Percentiles rank a stretch among this genome's conserved stretches.
phyloP scores from a whole-genome alignment of 2,329 filamentous ascomycete genomes.

The Ustulina deusta region DNA sequence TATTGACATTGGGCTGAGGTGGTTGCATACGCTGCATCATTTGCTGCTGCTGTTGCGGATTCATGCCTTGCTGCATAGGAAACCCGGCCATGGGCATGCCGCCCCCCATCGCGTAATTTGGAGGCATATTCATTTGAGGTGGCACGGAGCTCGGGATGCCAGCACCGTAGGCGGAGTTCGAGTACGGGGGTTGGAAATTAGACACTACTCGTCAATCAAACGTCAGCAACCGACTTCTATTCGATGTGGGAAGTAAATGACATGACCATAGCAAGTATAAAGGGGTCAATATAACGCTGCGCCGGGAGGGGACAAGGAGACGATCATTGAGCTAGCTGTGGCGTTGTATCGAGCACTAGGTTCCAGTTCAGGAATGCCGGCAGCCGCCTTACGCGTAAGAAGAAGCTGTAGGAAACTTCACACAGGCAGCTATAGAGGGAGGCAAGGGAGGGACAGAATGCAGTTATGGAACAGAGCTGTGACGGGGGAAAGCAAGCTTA shows the following conservation, averaged over 20 bases:
- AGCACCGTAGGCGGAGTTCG: constrained; percentile 67
- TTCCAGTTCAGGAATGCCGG: constrained; percentile 36
- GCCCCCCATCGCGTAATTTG: constrained; percentile 68
- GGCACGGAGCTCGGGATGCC: constrained; percentile 62
- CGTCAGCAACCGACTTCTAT: constrained; percentile 47
- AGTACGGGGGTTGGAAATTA: constrained; percentile 68
- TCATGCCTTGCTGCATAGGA: constrained; percentile 66
- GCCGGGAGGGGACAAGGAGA: constrained; percentile 33
- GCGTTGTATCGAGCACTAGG: constrained; percentile 32
- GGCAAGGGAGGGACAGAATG: constrained; percentile 32
- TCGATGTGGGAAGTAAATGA: constrained; percentile 35
- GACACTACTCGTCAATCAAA: constrained; percentile 59
- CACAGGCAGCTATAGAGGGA: constrained; percentile 31
- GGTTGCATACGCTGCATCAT: constrained; percentile 61
- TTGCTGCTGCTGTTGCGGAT: constrained; percentile 56
- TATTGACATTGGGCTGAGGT: constrained; percentile 52
- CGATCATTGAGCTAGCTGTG: constrained; percentile 17
- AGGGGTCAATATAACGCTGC: neutral
- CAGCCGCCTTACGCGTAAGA: constrained; percentile 33
- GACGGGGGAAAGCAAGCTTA: constrained; percentile 56
- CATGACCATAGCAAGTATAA: constrained; percentile 20
- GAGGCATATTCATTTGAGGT: constrained; percentile 61
- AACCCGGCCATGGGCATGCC: constrained; percentile 65
- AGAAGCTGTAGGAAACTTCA: constrained; percentile 37
- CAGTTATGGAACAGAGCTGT: constrained; percentile 43